A percentile compares a stretch with the other conserved stretches of the same genome.
phyloP scores from a whole-genome alignment of 805 yeast genomes.

The Metschnikowia arizonensis region DNA sequence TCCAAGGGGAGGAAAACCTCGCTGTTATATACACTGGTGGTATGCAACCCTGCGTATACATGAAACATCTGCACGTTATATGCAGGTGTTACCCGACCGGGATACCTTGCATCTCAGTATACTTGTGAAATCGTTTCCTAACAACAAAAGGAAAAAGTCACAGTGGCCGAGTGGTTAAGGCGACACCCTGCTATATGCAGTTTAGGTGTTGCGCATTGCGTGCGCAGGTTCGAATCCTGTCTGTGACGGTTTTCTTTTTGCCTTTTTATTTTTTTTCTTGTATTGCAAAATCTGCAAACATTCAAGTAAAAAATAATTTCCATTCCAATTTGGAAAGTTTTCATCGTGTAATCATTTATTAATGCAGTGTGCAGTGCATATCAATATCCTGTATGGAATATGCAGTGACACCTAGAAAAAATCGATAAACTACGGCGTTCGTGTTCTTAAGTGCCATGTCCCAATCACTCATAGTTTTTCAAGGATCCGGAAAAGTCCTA shows the following conservation, averaged over 20 bases:
- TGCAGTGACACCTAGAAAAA: conserved; percentile 5
- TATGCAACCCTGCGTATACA: too few relatives aligned
- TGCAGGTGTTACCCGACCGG: too few relatives aligned
- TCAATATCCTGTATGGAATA: background rate
- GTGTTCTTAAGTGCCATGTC: conserved; percentile 26
- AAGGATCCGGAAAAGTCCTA: conserved; percentile 33
- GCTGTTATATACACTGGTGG: too few relatives aligned
- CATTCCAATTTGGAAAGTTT: background rate
- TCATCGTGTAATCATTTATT: background rate
- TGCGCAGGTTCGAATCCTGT: conserved; percentile 99
- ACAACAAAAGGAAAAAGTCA: conserved; percentile 37
- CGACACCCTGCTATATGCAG: conserved; percentile 75
- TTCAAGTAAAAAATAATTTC: too few relatives aligned
- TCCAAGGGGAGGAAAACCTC: too few relatives aligned
- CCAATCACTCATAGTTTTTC: conserved; percentile 36
- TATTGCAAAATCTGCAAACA: background rate
- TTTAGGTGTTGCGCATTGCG: conserved; percentile 45
- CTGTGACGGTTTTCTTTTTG: conserved; percentile 74
- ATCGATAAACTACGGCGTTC: background rate
- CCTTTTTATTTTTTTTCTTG: conserved; percentile 21
- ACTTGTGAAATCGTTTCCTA: too few relatives aligned
- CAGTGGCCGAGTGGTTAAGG: conserved; percentile 95
- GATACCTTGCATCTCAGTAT: too few relatives aligned
- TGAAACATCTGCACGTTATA: too few relatives aligned
- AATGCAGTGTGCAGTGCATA: background rate